A percentile compares a stretch with the other conserved stretches of the same genome.
phyloP scores from a whole-genome alignment of 495 filamentous ascomycete genomes.

The Penicillium coprophilum region DNA sequence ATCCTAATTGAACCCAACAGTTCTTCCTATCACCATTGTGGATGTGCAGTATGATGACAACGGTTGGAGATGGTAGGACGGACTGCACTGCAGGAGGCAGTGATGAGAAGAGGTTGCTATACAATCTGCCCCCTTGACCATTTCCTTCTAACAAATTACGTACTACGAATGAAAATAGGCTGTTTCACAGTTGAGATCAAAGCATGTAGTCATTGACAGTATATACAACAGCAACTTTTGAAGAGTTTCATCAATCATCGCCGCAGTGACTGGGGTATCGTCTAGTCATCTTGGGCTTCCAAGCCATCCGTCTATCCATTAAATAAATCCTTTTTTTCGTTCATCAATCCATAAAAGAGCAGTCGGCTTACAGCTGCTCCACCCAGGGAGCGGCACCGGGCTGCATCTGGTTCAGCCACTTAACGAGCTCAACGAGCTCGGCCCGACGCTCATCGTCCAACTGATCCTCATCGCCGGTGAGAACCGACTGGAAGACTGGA shows the following conservation, averaged over 20 bases:
- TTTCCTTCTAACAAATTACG: no score
- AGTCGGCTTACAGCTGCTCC: slow-evolving; percentile 42
- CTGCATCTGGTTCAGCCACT: slow-evolving; percentile 63
- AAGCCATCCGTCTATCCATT: slow-evolving; percentile 44
- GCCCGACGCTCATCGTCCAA: slow-evolving; percentile 74
- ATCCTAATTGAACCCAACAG: no score
- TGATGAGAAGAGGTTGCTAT: no score
- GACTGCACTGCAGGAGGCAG: no score
- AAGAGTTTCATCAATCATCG: slow-evolving; percentile 39
- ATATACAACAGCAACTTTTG: slow-evolving; percentile 36
- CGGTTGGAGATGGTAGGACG: no score
- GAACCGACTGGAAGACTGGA: slow-evolving; percentile 76
- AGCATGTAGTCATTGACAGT: slow-evolving; percentile 24
- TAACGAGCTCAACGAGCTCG: slow-evolving; percentile 68
- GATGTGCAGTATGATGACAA: no score
- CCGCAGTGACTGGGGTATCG: slow-evolving; percentile 41
- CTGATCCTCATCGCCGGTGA: slow-evolving; percentile 78
- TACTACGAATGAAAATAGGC: no score
- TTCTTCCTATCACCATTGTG: no score
- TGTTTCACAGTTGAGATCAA: slow-evolving; percentile 9
- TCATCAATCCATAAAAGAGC: slow-evolving; percentile 24
- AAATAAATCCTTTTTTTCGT: slow-evolving; percentile 25
- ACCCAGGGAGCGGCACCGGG: slow-evolving; percentile 45
- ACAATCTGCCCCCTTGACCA: no score
- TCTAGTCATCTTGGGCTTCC: slow-evolving; percentile 41